Evolutionary conservation across 306 rosid genomes (phyloP), one percentile per base, ranked within the genome.

Genomic region (Luffa acutangula): DNA sequence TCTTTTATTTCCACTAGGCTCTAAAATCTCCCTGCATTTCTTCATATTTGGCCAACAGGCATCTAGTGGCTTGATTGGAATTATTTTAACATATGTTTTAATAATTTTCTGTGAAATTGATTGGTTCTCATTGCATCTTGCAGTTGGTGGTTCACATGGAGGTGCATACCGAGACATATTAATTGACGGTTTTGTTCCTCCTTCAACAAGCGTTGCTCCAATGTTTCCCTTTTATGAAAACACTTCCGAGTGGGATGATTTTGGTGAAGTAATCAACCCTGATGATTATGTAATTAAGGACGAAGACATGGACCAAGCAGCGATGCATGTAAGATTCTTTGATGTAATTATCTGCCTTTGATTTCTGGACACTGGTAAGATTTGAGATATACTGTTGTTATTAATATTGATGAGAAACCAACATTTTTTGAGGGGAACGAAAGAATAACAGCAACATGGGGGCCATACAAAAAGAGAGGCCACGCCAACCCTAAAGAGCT

Each of bases 181-280:
- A 15, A 88, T 93, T 45, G 99, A 93, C 85, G 99, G 99, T 76
- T 93, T 95, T 84, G 92, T 87, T 85, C 92, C 97, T 75, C 91
- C 99, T 80, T 90, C 93, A 7, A 86, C 96, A 9, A 84, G 90
- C 80, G 92, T 89, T 87, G 91, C 93, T 43, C 99, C 97, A 17
- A 91, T 95, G 93, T 95, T 90, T 85, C 97, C 99, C 76, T 92
- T 78, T 79, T 92, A 82, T 54, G 97, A 93, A 77, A 95, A 88
- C 81, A 81, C 88, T 41, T 82, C 84, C 6, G 97, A 93, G 78
- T 95, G 97, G 99, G 97, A 91, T 85, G 99, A 95, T 84, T 93
- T 90, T 88, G 97, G 99, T 53, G 97, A 93, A 84, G 96, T 95
- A 60, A 95, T 95, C 85, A 93, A 95, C 84, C 99, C 99, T n/a